Percentiles rank a stretch among this genome's conserved stretches.
Evolutionary conservation across 257 asterid species (phyloP).

Genomic region (Petrea volubilis): DNA sequence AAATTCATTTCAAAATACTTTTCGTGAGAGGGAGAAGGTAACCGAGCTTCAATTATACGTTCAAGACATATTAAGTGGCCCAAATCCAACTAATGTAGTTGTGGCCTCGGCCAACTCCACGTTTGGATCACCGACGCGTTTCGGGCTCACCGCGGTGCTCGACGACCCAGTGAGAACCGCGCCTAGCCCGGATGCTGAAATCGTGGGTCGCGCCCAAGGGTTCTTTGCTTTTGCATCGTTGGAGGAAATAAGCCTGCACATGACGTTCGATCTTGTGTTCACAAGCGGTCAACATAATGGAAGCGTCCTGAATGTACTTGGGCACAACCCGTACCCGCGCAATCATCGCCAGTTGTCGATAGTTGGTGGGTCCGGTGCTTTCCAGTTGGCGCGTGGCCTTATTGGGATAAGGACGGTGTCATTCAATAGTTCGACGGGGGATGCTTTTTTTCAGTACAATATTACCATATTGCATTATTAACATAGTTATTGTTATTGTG

Average conservation of each 20-base stretch:
- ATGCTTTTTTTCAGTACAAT: constrained; percentile 44
- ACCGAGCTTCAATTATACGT: constrained; percentile 39
- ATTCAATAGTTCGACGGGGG: constrained; percentile 19
- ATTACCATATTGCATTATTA: constrained; percentile 26
- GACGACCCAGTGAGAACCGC: constrained; percentile 34
- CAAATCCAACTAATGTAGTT: neutral
- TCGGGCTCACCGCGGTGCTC: constrained; percentile 15
- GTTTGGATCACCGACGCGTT: constrained; percentile 17
- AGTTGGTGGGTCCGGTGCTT: constrained; percentile 50
- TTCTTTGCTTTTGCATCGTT: constrained; percentile 14
- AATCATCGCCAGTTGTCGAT: constrained; percentile 36
- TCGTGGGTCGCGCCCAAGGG: constrained; percentile 46
- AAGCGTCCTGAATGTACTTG: constrained; percentile 37
- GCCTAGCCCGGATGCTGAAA: constrained; percentile 13
- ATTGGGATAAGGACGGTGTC: constrained; percentile 11
- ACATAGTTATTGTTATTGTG: neutral
- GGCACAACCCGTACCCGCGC: constrained; percentile 15
- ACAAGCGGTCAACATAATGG: constrained; percentile 35
- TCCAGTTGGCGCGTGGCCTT: constrained; percentile 44
- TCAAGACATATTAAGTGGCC: constrained; percentile 29
- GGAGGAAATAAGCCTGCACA: constrained; percentile 19
- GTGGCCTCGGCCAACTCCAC: constrained; percentile 28
- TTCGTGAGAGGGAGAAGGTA: neutral
- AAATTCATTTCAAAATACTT: neutral
- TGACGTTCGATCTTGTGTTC: constrained; percentile 32